Evolutionary conservation across 257 asterid genomes (phyloP), one percentile per base, ranked within the genome.

Genomic region (Nicotiana otophora): DNA sequence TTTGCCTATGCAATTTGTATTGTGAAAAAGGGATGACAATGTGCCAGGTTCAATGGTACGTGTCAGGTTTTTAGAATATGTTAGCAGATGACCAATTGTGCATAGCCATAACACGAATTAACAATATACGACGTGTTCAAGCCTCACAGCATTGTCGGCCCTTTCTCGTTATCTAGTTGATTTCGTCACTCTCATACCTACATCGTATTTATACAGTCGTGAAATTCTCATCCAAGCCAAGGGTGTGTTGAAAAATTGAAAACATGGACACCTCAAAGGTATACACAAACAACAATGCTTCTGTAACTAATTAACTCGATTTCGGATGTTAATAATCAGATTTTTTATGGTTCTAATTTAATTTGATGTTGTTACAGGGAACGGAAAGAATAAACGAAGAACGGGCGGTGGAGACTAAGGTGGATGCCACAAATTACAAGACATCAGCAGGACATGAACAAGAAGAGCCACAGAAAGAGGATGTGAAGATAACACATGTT

Each of bases 341-440:
- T 7, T 51, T 31, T 63, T 14, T 4, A 14, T 16, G 26, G 0
- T 42, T 60, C 7, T n/a, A 68, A 20, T 34, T 30, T 53, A 20
- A 11, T 81, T 19, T 69, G 55, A n/a, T 42, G 26, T n/a, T n/a
- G 34, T 31, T 82, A 28, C 82, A 86, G 90, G 91, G 48, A 39
- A 83, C n/a, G 1, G 87, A 84, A 74, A 77, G 28, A 48, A 64
- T 68, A 20, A 87, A 85, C 33, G 84, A 86, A 30, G 90, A 81
- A 2, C 89, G 91, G 2, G 86, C 77, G 16, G 83, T 4, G 69
- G 91, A 90, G 87, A 30, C 64, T 23, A 86, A 83, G 36, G 91
- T 90, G 84, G 83, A 86, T 28, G 79, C 92, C 2, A 89, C 81
- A 60, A 90, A 89, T 80, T 81, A 85, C 80, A 86, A 89, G 30